Evolutionary conservation across 2,329 filamentous ascomycete genomes (phyloP).

Genomic region (Fusarium kyushuense): DNA sequence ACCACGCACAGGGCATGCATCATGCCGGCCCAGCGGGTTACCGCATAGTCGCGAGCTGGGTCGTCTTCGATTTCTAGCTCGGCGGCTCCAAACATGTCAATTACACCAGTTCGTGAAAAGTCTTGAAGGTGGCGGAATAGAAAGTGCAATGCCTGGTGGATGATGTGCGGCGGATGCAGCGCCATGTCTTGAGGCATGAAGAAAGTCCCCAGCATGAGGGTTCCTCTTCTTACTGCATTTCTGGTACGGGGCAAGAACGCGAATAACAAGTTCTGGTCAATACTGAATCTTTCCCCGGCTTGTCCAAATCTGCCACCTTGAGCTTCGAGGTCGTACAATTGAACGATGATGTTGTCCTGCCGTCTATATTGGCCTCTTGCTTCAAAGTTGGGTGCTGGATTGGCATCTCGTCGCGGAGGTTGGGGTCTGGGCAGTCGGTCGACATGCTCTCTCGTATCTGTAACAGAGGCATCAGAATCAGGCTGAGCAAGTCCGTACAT

Average conservation of each 20-base stretch:
- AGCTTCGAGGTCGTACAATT: conserved; percentile 19
- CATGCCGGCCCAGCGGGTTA: conserved; percentile 30
- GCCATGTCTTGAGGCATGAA: conserved; percentile 16
- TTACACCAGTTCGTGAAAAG: conserved; percentile 13
- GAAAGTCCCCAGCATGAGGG: conserved; percentile 28
- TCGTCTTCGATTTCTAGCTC: conserved; percentile 24
- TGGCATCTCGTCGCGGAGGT: neutral
- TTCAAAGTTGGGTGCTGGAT: neutral
- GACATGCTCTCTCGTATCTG: neutral
- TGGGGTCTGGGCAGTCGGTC: neutral
- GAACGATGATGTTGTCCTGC: conserved; percentile 23
- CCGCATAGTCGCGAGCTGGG: neutral
- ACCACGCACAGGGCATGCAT: conserved; percentile 46
- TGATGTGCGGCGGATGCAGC: conserved; percentile 2
- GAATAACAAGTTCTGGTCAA: conserved; percentile 24
- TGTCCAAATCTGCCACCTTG: conserved; percentile 16
- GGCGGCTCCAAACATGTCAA: conserved; percentile 37
- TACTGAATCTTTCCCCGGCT: conserved; percentile 18
- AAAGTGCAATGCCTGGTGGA: conserved; percentile 33
- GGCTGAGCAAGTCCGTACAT: conserved; percentile 17
- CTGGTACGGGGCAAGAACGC: conserved; percentile 30
- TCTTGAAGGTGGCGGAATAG: conserved; percentile 37
- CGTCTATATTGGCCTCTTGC: conserved; percentile 2
- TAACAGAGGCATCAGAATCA: neutral
- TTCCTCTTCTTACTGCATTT: conserved; percentile 22